phyloP scores from a whole-genome alignment of 345 rosid species.

The Hypericum perforatum region DNA sequence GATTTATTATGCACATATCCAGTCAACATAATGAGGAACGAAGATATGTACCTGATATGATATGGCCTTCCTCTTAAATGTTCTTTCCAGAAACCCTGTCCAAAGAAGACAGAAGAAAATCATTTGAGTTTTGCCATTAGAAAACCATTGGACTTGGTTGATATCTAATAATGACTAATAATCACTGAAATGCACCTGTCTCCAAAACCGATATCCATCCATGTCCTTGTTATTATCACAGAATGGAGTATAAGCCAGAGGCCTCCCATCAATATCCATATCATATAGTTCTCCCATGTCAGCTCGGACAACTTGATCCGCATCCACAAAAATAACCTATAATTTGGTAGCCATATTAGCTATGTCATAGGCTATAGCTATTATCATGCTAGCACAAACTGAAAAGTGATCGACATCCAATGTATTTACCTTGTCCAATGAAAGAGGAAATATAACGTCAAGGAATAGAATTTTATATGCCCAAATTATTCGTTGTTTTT shows the following conservation, averaged over 20 bases:
- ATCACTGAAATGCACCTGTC: constrained; percentile 43
- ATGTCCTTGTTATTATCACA: constrained; percentile 96
- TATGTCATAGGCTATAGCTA: constrained; percentile 6
- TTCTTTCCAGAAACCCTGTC: constrained; percentile 98
- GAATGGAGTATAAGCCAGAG: constrained; percentile 96
- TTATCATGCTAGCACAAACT: constrained; percentile 1
- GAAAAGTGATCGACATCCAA: constrained; percentile 7
- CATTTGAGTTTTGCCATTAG: too few relatives aligned
- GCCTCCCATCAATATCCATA: constrained; percentile 94
- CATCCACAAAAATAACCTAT: constrained; percentile 97
- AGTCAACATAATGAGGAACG: background rate
- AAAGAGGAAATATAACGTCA: constrained; percentile 93
- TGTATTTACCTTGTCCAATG: constrained; percentile 70
- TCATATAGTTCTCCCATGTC: constrained; percentile 98
- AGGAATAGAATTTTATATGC: constrained; percentile 96
- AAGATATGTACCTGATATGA: constrained; percentile 69
- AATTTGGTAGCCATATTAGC: constrained; percentile 9
- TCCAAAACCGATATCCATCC: constrained; percentile 99
- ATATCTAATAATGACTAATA: too few relatives aligned
- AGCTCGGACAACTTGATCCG: constrained; percentile 90
- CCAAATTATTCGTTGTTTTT: constrained; percentile 97
- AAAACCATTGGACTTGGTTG: too few relatives aligned
- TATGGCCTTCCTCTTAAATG: constrained; percentile 86
- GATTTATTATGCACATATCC: constrained; percentile 16
- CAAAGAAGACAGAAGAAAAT: constrained; percentile 9